These are phyloP conservation scores for Evernia prunastri DNA, from an alignment of 495 filamentous ascomycete genomes.

Conservation along the genomic window DNA sequence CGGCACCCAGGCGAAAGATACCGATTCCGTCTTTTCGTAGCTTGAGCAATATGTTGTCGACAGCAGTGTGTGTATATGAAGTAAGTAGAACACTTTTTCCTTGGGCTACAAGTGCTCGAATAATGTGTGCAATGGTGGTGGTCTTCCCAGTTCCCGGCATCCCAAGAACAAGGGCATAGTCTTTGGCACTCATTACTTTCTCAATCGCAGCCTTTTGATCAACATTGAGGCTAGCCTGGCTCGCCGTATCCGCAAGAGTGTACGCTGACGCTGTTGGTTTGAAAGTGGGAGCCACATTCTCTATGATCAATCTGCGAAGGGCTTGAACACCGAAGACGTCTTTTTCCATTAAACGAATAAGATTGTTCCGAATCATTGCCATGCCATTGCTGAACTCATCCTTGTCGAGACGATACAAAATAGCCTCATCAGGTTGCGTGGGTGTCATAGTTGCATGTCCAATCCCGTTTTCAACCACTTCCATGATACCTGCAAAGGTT, in stretches of 20 bases:
- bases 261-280: conserved; percentile 56
- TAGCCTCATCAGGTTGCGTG: conserved; percentile 47
- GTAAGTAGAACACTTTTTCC: conserved; percentile 89
- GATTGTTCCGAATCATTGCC: conserved; percentile 88
- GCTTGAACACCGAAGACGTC: conserved; percentile 63
- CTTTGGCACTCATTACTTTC: conserved; percentile 89
- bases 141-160: conserved; percentile 99
- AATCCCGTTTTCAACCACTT: conserved; percentile 54
- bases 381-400: conserved; percentile 98
- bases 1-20: conserved; percentile 74
- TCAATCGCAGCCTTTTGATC: conserved; percentile 81
- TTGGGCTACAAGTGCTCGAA: conserved; percentile 79
- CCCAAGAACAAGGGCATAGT: conserved; percentile 91
- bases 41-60: conserved; percentile 95
- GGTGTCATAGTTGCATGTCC: conserved; percentile 28
- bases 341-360: conserved; percentile 84
- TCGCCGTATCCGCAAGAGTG: conserved; percentile 40
- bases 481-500: conserved; percentile 86
- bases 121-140: conserved; percentile 95
- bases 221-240: conserved; percentile 61
- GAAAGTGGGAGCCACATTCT: conserved; percentile 65
- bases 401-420: conserved; percentile 84
- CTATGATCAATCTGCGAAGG: conserved; percentile 71
- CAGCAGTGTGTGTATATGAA: conserved; percentile 93
- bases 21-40: conserved; percentile 70